Evolutionary conservation across 106 monocot species (phyloP).

Genomic region (Phalaenopsis equestris): DNA sequence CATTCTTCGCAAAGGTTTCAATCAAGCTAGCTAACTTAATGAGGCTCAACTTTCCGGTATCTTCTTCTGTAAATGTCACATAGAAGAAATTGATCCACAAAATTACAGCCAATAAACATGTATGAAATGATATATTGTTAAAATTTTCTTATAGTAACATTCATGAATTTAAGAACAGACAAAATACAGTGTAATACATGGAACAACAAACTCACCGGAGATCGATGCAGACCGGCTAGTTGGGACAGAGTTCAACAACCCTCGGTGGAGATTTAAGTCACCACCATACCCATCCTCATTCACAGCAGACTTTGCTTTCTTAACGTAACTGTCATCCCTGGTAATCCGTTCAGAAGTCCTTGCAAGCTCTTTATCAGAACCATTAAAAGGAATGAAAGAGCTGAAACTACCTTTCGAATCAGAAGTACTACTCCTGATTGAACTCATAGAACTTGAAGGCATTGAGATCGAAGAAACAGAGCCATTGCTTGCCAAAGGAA

Average conservation of each 20-base stretch:
- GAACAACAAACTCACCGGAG: constrained; percentile 20
- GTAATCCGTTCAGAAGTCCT: constrained; percentile 5
- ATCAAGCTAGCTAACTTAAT: constrained; percentile 33
- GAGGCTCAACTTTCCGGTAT: constrained; percentile 25
- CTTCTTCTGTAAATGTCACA: constrained; percentile 11
- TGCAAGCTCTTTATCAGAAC: background rate
- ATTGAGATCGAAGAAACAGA: background rate
- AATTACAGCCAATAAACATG: background rate
- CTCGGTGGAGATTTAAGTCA: constrained; percentile 2
- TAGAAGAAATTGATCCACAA: background rate
- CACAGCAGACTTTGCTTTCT: constrained; percentile 14
- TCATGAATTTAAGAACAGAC: background rate
- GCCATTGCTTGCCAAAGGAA: constrained; percentile 11
- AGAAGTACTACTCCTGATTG: background rate
- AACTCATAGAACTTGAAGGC: background rate
- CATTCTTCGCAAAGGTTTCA: constrained; percentile 34
- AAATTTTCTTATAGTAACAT: background rate
- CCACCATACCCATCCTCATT: constrained; percentile 11
- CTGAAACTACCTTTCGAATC: background rate
- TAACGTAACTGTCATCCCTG: constrained; percentile 29
- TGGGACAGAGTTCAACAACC: constrained; percentile 11
- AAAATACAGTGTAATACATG: background rate
- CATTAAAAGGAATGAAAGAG: background rate
- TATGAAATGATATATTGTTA: background rate
- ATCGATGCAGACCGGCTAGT: constrained; percentile 5